These are phyloP conservation scores for Orobanche coerulescens DNA, from an alignment of 257 asterid genomes.

Conservation along the genomic window DNA sequence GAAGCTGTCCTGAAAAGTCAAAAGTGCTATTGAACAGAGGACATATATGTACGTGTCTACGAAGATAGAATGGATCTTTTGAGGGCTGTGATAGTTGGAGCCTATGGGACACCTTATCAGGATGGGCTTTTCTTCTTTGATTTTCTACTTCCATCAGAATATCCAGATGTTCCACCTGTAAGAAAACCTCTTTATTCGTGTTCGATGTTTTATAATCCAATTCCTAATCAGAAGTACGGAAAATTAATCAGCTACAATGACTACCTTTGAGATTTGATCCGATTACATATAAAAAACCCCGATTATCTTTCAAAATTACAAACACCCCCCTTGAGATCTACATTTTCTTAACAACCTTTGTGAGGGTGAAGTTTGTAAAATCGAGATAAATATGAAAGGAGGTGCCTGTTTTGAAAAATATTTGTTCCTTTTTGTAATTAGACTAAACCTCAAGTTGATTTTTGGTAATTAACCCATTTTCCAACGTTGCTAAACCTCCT, in stretches of 20 bases:
- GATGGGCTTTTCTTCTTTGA: constrained; percentile 98
- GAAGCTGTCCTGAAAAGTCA: constrained; percentile 9
- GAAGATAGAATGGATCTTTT: constrained; percentile 98
- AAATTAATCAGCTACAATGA: background rate
- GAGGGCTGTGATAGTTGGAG: constrained; percentile 98
- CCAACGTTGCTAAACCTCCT: constrained; percentile 1
- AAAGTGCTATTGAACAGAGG: constrained; percentile 44
- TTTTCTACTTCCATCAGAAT: constrained; percentile 89
- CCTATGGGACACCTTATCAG: constrained; percentile 98
- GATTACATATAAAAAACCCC: background rate
- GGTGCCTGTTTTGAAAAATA: too few species aligned
- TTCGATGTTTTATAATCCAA: constrained; percentile 9
- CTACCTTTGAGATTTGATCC: background rate
- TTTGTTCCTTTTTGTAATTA: too few species aligned
- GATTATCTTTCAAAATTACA: too few species aligned
- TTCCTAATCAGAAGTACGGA: background rate
- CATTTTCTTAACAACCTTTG: background rate
- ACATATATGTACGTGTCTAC: constrained; percentile 84
- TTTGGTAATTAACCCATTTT: background rate
- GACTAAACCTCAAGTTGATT: background rate
- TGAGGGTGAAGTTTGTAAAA: background rate
- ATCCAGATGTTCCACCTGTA: constrained; percentile 95
- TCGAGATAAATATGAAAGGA: too few species aligned
- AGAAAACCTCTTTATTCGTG: constrained; percentile 23
- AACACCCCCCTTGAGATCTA: background rate